Evolutionary conservation across 2,329 filamentous ascomycete species (phyloP).

Genomic region (Hypoxylon sp.): DNA sequence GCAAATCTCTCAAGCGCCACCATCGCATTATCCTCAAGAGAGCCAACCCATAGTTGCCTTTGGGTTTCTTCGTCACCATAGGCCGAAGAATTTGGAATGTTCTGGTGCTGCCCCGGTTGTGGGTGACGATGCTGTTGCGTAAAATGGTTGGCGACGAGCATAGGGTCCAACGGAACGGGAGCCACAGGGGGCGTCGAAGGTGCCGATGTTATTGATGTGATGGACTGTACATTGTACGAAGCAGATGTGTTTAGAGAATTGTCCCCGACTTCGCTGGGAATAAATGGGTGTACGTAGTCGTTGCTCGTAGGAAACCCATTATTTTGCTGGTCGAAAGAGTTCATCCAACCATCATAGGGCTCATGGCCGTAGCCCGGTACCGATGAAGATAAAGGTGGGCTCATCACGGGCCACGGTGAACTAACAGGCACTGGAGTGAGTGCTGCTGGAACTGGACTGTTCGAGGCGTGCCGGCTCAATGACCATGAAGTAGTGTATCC

Average conservation of each 20-base stretch:
- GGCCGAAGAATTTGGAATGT: constrained; percentile 27
- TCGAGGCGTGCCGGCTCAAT: constrained; percentile 46
- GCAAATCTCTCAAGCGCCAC: constrained; percentile 48
- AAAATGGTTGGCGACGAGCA: constrained; percentile 28
- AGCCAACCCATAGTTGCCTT: constrained; percentile 38
- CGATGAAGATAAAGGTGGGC: constrained; percentile 44
- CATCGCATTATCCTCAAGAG: constrained; percentile 45
- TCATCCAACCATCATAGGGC: constrained; percentile 45
- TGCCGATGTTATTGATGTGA: constrained; percentile 44
- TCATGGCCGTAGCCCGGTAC: constrained; percentile 43
- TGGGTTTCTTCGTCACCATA: constrained; percentile 41
- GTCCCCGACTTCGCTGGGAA: constrained; percentile 32
- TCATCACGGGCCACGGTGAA: constrained; percentile 38
- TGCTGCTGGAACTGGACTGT: constrained; percentile 47
- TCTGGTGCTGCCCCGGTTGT: constrained; percentile 33
- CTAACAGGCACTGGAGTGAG: constrained; percentile 35
- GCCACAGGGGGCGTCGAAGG: constrained; percentile 36
- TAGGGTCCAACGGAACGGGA: constrained; percentile 39
- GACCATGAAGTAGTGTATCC: constrained; percentile 41
- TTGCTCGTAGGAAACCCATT: constrained; percentile 38
- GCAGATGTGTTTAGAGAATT: constrained; percentile 35
- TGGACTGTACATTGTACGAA: constrained; percentile 41
- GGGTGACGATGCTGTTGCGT: constrained; percentile 33
- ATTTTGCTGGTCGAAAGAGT: constrained; percentile 41
- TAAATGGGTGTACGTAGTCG: constrained; percentile 38